Percentiles rank a stretch among this genome's conserved stretches.
Conservation (phyloP, 805 yeast species). For the Pichia kluyveri region DNA sequence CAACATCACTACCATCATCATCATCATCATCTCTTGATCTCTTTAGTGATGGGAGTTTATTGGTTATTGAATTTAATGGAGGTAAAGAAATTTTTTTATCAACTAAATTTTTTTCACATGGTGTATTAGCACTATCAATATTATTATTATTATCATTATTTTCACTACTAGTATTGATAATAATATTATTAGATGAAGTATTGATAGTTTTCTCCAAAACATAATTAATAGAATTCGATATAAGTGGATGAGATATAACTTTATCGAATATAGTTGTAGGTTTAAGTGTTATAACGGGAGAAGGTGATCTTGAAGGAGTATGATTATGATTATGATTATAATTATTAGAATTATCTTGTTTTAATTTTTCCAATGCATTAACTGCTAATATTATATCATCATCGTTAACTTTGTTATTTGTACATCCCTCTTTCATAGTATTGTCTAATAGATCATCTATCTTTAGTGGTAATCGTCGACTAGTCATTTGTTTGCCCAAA, state of each 20-base stretch:
- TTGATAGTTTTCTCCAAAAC: conserved; percentile 28
- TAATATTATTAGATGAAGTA: conserved; percentile 19
- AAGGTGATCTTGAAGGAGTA: not conserved
- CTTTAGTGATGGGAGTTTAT: not conserved
- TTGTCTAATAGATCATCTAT: not conserved
- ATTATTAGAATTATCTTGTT: conserved; percentile 3
- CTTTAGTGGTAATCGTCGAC: conserved; percentile 5
- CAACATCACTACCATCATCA: no score
- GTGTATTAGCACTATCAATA: no score
- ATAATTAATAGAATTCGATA: conserved; percentile 27
- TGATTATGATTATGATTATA: not conserved
- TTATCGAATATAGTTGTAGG: conserved; percentile 24
- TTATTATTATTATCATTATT: not conserved
- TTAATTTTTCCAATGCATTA: conserved; percentile 23
- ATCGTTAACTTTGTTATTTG: not conserved
- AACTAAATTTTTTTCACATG: no score
- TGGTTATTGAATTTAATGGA: not conserved
- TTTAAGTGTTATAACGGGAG: not conserved
- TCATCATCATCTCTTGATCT: no score
- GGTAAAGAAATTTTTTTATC: no score
- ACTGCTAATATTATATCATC: conserved; percentile 20
- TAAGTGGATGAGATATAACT: conserved; percentile 29
- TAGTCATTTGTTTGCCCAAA: not conserved
- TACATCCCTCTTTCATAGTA: not conserved
- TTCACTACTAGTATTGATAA: not conserved